Evolutionary conservation across 1,284 basidiomycete species (phyloP).

Genomic region (Malassezia globosa): DNA sequence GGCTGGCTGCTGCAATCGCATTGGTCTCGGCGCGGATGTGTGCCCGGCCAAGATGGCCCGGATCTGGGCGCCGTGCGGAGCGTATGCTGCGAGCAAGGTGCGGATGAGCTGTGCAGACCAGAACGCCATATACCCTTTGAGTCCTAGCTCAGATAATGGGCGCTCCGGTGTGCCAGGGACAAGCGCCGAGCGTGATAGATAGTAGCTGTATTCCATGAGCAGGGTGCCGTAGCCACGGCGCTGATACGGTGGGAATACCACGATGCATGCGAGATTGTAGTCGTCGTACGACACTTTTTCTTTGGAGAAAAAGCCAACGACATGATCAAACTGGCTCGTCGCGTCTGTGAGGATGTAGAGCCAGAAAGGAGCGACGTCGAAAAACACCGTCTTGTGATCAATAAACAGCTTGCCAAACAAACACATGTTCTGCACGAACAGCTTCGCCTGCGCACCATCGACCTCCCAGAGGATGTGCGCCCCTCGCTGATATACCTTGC

Average conservation of each 20-base stretch:
- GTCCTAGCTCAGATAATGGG: slow-evolving; percentile 80
- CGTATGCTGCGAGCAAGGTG: slow-evolving; percentile 58
- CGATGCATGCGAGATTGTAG: slow-evolving; percentile 93
- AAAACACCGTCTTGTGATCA: slow-evolving; percentile 93
- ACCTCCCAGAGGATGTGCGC: slow-evolving; percentile 90
- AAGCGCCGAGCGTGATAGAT: slow-evolving; percentile 65
- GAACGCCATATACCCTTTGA: slow-evolving; percentile 78
- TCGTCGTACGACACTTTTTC: slow-evolving; percentile 92
- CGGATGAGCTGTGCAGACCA: slow-evolving; percentile 78
- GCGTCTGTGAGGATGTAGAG: slow-evolving; percentile 90
- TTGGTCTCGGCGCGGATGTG: neutral
- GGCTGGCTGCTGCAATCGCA: neutral
- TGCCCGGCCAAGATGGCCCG: slow-evolving; percentile 11
- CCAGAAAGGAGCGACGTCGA: slow-evolving; percentile 60
- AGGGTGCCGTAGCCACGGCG: slow-evolving; percentile 81
- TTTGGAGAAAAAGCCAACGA: slow-evolving; percentile 92
- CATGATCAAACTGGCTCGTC: slow-evolving; percentile 60
- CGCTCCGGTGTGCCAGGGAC: slow-evolving; percentile 85
- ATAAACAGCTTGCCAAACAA: slow-evolving; percentile 98
- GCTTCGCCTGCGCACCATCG: slow-evolving; percentile 68
- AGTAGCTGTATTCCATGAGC: slow-evolving; percentile 97
- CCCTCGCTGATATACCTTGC: slow-evolving; percentile 78
- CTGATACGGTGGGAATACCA: slow-evolving; percentile 87
- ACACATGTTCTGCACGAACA: slow-evolving; percentile 89
- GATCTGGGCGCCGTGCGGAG: neutral